A percentile compares a stretch with the other conserved stretches of the same genome.
Conservation (phyloP, 495 filamentous ascomycete genomes). For the Tuber borchii region DNA sequence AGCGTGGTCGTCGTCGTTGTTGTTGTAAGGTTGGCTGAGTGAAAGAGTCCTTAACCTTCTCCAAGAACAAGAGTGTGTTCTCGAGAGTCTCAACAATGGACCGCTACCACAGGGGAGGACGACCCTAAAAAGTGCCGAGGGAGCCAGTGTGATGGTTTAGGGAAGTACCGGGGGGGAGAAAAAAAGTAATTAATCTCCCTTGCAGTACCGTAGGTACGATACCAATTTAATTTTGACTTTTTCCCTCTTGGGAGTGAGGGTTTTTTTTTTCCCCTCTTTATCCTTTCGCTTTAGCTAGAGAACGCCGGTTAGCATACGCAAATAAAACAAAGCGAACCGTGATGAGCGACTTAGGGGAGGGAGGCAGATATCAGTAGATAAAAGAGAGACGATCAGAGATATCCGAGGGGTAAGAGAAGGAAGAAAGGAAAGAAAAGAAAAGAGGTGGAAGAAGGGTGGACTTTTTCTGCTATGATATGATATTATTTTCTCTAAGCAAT, state of each 20-base stretch:
- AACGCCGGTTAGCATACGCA: neutral
- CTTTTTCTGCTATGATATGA: too few relatives aligned
- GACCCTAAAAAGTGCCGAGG: constrained; percentile 34
- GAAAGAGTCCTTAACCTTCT: constrained; percentile 7
- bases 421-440: neutral
- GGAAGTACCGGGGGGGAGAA: constrained; percentile 24
- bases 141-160: constrained; percentile 39
- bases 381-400: neutral
- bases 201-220: too few relatives aligned
- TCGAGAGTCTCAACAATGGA: constrained; percentile 23
- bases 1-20: constrained; percentile 9
- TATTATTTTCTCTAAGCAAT: neutral
- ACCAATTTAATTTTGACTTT: too few relatives aligned
- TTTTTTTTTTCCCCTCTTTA: neutral
- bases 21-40: neutral
- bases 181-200: too few relatives aligned
- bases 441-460: neutral
- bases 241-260: neutral
- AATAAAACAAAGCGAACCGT: neutral
- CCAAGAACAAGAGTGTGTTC: constrained; percentile 27
- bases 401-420: neutral
- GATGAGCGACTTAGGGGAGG: neutral
- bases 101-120: constrained; percentile 29
- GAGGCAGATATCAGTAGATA: neutral
- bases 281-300: neutral